These are phyloP conservation scores for Agaricus subrufescens DNA, from an alignment of 768 basidiomycete genomes.

Conservation along the genomic window DNA sequence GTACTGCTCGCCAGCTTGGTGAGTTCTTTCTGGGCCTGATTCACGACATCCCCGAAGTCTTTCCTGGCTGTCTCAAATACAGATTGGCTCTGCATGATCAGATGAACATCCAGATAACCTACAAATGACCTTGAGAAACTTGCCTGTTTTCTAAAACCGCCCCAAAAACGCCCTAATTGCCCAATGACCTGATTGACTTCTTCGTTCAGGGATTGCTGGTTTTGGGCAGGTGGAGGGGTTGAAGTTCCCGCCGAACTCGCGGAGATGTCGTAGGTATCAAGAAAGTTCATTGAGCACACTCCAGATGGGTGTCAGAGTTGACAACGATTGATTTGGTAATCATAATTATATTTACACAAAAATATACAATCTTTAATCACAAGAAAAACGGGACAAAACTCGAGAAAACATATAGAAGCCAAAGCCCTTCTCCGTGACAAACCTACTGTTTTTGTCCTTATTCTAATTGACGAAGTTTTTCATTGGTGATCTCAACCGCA, in stretches of 20 bases:
- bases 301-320: not conserved
- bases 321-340: slow-evolving; percentile 6
- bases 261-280: slow-evolving; percentile 63
- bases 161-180: slow-evolving; percentile 86
- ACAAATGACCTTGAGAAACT: slow-evolving; percentile 16
- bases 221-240: slow-evolving; percentile 29
- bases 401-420: not conserved
- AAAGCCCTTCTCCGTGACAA: no score
- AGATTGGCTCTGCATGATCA: slow-evolving; percentile 52
- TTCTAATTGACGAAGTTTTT: no score
- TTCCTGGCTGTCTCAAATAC: slow-evolving; percentile 67
- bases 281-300: slow-evolving; percentile 55
- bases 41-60: slow-evolving; percentile 67
- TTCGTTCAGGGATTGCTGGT: slow-evolving; percentile 60
- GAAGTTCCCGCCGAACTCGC: slow-evolving; percentile 34
- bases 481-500: not conserved
- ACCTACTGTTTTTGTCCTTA: no score
- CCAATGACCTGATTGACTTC: slow-evolving; percentile 88
- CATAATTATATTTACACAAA: not conserved
- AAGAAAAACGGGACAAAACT: not conserved
- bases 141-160: slow-evolving; percentile 86
- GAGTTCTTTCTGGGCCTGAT: slow-evolving; percentile 76
- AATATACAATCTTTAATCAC: not conserved
- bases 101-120: not conserved
- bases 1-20: slow-evolving; percentile 37